These are phyloP conservation scores for Trypanosoma melophagium DNA, from an alignment of 208 protist species.

Conservation along the genomic window DNA sequence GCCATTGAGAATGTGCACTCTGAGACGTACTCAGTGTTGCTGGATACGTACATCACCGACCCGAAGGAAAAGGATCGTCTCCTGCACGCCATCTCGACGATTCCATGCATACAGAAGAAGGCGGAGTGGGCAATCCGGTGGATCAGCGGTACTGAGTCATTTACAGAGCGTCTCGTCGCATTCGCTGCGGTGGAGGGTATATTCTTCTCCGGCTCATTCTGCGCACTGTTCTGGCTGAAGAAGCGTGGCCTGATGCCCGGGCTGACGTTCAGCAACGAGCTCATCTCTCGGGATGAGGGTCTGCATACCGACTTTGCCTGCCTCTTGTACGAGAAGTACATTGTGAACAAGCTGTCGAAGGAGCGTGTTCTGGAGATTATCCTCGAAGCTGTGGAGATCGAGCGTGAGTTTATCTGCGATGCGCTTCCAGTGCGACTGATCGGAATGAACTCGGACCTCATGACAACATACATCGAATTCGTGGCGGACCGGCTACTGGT, in stretches of 20 bases:
- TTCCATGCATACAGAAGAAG: conserved; percentile 98
- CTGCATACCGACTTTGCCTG: conserved; percentile 99
- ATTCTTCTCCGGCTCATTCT: conserved; percentile 99
- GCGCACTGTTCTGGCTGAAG: conserved; percentile 99
- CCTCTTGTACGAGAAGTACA: conserved; percentile 93
- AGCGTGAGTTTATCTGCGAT: conserved; percentile 97
- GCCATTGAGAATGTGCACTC: conserved; percentile 99
- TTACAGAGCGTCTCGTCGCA: conserved; percentile 96
- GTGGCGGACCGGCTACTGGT: conserved; percentile 98
- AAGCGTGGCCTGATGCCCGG: conserved; percentile 99
- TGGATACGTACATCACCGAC: conserved; percentile 98
- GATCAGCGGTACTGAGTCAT: conserved; percentile 78
- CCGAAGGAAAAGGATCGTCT: conserved; percentile 89
- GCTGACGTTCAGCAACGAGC: conserved; percentile 98
- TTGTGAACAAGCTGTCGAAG: conserved; percentile 91
- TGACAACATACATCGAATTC: conserved; percentile 99
- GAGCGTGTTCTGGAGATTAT: conserved; percentile 91
- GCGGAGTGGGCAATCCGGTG: conserved; percentile 97
- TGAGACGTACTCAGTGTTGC: conserved; percentile 92
- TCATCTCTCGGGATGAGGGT: conserved; percentile 99
- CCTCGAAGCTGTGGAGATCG: conserved; percentile 93
- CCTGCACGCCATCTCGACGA: conserved; percentile 96
- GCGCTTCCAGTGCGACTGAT: conserved; percentile 98
- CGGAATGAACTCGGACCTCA: conserved; percentile 98
- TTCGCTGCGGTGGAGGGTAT: conserved; percentile 99